phyloP scores from a whole-genome alignment of 2,329 filamentous ascomycete species.

The Calonectria multiphialidica region DNA sequence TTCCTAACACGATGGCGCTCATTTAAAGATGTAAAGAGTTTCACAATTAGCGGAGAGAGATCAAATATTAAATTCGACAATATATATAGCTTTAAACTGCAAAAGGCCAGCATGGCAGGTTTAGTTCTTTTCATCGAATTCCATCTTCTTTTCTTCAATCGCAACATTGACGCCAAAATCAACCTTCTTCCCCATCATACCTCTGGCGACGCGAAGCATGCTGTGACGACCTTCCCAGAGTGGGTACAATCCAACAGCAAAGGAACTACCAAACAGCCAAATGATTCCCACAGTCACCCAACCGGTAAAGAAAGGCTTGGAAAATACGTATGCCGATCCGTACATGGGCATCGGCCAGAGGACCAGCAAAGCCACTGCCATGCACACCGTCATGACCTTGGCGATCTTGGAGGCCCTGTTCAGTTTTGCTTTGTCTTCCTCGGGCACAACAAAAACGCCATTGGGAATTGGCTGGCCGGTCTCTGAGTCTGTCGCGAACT shows the following conservation, averaged over 20 bases:
- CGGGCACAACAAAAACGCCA: neutral
- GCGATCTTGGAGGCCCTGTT: neutral
- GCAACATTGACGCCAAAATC: neutral
- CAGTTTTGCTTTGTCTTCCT: neutral
- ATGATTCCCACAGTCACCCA: neutral
- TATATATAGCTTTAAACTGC: no score
- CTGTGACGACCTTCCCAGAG: neutral
- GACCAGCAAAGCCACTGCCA: neutral
- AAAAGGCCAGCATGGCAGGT: no score
- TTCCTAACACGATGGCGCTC: no score
- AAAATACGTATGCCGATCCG: neutral
- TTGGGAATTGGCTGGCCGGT: neutral
- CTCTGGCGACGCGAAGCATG: neutral
- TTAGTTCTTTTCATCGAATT: neutral
- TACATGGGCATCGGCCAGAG: slow-evolving; percentile 5
- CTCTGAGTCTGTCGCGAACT: neutral
- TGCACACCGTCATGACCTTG: neutral
- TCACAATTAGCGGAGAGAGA: no score
- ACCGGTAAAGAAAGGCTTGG: neutral
- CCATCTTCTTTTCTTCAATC: neutral
- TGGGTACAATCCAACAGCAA: neutral
- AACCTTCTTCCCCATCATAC: slow-evolving; percentile 3
- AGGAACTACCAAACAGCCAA: neutral
- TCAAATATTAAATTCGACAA: no score
- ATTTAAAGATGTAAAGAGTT: no score